Conservation (phyloP, 1,284 basidiomycete species). For the Neolentinus lepideus region DNA sequence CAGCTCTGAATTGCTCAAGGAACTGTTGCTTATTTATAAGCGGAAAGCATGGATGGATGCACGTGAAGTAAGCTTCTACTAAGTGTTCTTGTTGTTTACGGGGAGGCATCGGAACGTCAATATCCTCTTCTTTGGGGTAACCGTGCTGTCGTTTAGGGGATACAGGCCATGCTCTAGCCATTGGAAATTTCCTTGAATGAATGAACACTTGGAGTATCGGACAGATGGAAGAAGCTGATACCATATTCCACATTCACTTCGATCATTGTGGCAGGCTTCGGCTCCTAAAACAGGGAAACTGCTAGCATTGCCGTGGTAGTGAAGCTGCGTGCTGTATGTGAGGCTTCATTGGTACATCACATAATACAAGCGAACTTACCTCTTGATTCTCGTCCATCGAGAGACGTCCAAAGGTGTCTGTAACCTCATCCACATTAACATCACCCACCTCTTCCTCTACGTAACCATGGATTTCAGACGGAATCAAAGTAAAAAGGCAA, state of each 20-base stretch:
- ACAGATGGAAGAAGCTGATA: constrained; percentile 17
- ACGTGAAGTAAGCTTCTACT: constrained; percentile 70
- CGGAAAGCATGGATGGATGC: constrained; percentile 75
- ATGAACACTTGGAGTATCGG: constrained; percentile 2
- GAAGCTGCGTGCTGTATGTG: constrained; percentile 42
- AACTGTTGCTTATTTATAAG: constrained; percentile 70
- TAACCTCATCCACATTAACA: constrained; percentile 41
- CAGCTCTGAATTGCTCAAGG: constrained; percentile 51
- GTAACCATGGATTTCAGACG: neutral
- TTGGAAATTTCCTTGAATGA: constrained; percentile 59
- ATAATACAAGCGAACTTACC: constrained; percentile 25
- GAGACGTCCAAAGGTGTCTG: constrained; percentile 65
- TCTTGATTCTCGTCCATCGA: constrained; percentile 79
- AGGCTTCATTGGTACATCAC: too few relatives aligned
- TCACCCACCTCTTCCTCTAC: constrained; percentile 26
- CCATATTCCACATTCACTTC: constrained; percentile 73
- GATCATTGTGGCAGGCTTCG: constrained; percentile 54
- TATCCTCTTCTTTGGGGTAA: constrained; percentile 29
- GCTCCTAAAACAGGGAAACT: constrained; percentile 71
- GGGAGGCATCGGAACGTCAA: constrained; percentile 46
- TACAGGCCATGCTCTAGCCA: constrained; percentile 68
- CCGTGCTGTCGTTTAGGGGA: constrained; percentile 24
- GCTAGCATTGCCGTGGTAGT: constrained; percentile 68
- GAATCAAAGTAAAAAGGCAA: constrained; percentile 11
- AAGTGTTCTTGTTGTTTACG: constrained; percentile 56